phyloP scores from a whole-genome alignment of 1,139 yeast genomes.

The Pichia sp. region DNA sequence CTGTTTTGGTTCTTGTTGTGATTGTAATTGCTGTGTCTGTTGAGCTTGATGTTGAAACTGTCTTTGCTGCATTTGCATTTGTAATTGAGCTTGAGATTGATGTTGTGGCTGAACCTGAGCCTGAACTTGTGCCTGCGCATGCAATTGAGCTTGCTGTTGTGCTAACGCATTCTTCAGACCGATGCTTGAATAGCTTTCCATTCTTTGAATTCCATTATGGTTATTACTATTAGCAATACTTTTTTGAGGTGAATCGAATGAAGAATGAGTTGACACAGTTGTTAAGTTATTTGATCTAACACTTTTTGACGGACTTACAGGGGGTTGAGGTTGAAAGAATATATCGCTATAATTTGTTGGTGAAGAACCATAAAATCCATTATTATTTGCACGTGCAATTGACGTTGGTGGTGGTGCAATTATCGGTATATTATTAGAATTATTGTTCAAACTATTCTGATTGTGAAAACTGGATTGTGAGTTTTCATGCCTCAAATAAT shows the following conservation, averaged over 20 bases:
- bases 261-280: slow-evolving; percentile 23
- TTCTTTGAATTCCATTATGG: slow-evolving; percentile 3
- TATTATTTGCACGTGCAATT: no score
- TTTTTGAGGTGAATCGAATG: slow-evolving; percentile 24
- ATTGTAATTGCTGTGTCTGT: no score
- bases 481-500: slow-evolving; percentile 18
- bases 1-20: background rate
- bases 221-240: slow-evolving; percentile 15
- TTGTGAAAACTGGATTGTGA: slow-evolving; percentile 14
- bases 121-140: background rate
- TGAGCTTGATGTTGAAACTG: slow-evolving; percentile 20
- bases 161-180: no score
- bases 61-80: slow-evolving; percentile 17
- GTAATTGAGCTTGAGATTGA: slow-evolving; percentile 16
- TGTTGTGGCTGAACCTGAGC: no score
- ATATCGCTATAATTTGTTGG: slow-evolving; percentile 20
- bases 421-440: background rate
- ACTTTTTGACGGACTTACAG: slow-evolving; percentile 29
- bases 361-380: slow-evolving; percentile 22
- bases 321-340: slow-evolving; percentile 24
- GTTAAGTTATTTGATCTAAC: slow-evolving; percentile 25
- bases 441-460: slow-evolving; percentile 6
- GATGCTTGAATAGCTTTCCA: no score
- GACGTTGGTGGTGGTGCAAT: slow-evolving; percentile 5
- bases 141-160: slow-evolving; percentile 13